These are phyloP conservation scores for Coccomyxa sp. DNA, from an alignment of 139 green algal species.

Conservation along the genomic window DNA sequence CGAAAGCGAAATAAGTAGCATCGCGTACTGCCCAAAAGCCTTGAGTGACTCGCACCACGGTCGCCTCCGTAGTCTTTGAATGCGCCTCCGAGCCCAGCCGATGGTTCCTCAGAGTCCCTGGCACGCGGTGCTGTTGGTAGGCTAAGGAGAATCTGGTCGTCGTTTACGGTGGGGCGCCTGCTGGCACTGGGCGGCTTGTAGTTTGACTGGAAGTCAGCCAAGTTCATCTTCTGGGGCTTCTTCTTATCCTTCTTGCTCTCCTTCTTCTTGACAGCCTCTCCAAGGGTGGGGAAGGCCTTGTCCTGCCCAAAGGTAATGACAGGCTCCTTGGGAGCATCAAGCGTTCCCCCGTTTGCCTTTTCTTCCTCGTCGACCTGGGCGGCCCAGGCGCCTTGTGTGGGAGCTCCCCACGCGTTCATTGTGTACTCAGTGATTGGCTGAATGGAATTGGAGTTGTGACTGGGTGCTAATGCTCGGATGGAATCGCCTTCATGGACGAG, in stretches of 20 bases:
- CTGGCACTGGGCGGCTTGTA: conserved; percentile 23
- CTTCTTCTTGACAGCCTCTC: conserved; percentile 41
- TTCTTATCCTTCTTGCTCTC: conserved; percentile 66
- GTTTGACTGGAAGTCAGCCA: conserved; percentile 61
- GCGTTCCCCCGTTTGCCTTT: not conserved
- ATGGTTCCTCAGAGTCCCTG: conserved; percentile 35
- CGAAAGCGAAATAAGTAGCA: too few relatives aligned
- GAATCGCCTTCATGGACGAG: too few relatives aligned
- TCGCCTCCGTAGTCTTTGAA: conserved; percentile 71
- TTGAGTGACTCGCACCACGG: not conserved
- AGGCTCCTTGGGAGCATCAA: not conserved
- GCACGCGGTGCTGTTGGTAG: conserved; percentile 60
- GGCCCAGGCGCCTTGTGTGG: conserved; percentile 33
- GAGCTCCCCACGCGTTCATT: not conserved
- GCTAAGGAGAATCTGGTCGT: not conserved
- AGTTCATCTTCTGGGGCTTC: conserved; percentile 45
- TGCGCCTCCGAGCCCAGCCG: conserved; percentile 51
- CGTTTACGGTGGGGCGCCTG: not conserved
- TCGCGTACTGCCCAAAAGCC: too few relatives aligned
- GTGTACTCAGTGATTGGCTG: too few relatives aligned
- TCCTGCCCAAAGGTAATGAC: not conserved
- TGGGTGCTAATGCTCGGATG: too few relatives aligned
- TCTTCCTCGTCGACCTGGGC: conserved; percentile 51
- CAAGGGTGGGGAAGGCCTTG: conserved; percentile 61
- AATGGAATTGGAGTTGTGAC: not conserved